phyloP scores from a whole-genome alignment of 495 filamentous ascomycete genomes.

The Lasiosphaeriaceae sp. region DNA sequence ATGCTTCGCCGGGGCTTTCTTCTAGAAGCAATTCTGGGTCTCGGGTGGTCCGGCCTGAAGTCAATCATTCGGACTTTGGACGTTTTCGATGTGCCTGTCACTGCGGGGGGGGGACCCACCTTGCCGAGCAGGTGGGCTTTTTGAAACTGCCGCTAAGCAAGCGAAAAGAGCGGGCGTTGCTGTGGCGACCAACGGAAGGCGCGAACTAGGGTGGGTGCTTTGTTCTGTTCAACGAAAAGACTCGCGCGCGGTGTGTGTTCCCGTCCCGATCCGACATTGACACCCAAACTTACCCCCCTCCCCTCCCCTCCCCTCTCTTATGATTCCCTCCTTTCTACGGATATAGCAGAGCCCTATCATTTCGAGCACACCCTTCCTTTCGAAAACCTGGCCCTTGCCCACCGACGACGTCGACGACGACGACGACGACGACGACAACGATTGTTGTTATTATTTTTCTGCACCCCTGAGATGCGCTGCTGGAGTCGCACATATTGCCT shows the following conservation, averaged over 20 bases:
- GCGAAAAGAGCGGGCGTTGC: not conserved
- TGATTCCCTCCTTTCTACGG: no score
- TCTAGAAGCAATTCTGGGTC: no score
- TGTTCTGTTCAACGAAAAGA: not conserved
- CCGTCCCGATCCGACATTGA: not conserved
- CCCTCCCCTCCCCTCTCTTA: not conserved
- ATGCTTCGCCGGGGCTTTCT: no score
- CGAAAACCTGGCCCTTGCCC: no score
- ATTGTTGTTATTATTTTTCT: not conserved
- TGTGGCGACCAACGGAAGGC: not conserved
- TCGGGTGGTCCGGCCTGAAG: no score
- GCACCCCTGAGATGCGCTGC: slow-evolving; percentile 15
- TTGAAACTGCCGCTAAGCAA: not conserved
- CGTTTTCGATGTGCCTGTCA: no score
- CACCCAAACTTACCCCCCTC: not conserved
- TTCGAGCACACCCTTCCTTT: no score
- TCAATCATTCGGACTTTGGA: no score
- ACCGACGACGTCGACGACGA: no score
- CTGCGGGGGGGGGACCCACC: not conserved
- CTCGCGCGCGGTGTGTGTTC: not conserved
- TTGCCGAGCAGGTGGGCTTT: not conserved
- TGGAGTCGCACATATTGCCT: slow-evolving; percentile 4
- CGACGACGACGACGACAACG: no score
- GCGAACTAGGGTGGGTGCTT: not conserved
- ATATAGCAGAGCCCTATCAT: no score